Conservation (phyloP, 805 yeast genomes). For the Nakazawaea peltata region DNA sequence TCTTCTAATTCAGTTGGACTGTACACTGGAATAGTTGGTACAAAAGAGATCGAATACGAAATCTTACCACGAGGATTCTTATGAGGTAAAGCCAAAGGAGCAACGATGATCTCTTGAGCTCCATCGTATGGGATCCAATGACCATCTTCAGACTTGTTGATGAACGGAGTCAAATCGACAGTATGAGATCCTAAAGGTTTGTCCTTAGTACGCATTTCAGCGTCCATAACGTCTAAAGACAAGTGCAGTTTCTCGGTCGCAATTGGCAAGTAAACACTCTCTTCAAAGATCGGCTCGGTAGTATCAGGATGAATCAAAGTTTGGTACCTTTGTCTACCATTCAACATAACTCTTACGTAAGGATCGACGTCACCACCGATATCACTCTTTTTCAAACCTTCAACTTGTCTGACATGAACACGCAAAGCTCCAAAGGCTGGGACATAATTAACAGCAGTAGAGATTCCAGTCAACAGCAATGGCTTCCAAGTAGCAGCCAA, state of each 20-base stretch:
- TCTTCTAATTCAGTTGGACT: slow-evolving; percentile 47
- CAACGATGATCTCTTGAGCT: slow-evolving; percentile 30
- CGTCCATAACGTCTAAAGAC: slow-evolving; percentile 55
- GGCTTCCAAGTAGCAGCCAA: slow-evolving; percentile 67
- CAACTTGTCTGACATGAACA: slow-evolving; percentile 47
- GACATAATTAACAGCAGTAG: slow-evolving; percentile 32
- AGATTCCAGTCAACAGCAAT: slow-evolving; percentile 43
- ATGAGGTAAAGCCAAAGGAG: slow-evolving; percentile 24
- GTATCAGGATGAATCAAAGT: slow-evolving; percentile 49
- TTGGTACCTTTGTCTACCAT: slow-evolving; percentile 48
- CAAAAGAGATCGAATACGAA: slow-evolving; percentile 49
- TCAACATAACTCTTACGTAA: slow-evolving; percentile 50
- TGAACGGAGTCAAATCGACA: slow-evolving; percentile 38
- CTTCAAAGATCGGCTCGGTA: slow-evolving; percentile 50
- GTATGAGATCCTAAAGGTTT: slow-evolving; percentile 54
- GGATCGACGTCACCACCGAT: slow-evolving; percentile 73
- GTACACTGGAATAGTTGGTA: slow-evolving; percentile 58
- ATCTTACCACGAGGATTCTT: slow-evolving; percentile 43
- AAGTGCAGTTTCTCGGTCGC: slow-evolving; percentile 52
- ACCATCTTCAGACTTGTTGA: slow-evolving; percentile 36
- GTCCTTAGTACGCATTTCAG: slow-evolving; percentile 55
- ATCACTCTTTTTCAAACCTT: slow-evolving; percentile 47
- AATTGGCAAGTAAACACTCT: slow-evolving; percentile 53
- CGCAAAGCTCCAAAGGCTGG: slow-evolving; percentile 65
- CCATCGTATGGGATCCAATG: slow-evolving; percentile 38